Evolutionary conservation across 129 eudicot species (phyloP), one percentile per base, ranked within the genome.

Genomic region (Chrysanthemum lavandulifolium): DNA sequence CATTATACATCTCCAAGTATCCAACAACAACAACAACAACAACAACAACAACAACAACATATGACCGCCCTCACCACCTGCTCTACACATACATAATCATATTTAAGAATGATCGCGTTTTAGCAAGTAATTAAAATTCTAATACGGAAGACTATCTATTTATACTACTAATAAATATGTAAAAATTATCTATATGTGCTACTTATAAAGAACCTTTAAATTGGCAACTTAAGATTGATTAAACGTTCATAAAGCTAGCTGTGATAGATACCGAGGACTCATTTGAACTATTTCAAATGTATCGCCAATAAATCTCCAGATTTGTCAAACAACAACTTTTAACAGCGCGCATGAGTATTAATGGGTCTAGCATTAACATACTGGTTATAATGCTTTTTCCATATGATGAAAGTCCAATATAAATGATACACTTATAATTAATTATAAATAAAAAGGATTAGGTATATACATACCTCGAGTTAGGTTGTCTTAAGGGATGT

Each of bases 401-500:
- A 52, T 36, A 18, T 12, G 36, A 50, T 49, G 18, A 63, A 64
- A 36, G 15, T 13, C 2, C 15, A 10, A 16, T 29, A 19, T 56
- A 12, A 36, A 45, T 18, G 13, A 8, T 57, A 14, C 48, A 8
- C 16, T 59, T 60, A 3, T 59, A 33, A 59, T 0, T 45, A 49
- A 59, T 6, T 7, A 2, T n/a, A 25, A 6, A 18, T 16, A 66
- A 27, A 23, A 67, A 13, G 43, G 52, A 14, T 69, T 21, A 3
- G 48, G 48, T 50, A 19, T 50, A 62, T 60, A 62, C 54, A 1
- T 14, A 76, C 81, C 72, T 71, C 1, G 1, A 40, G 40, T 19
- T 77, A 19, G 70, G 14, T 10, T 59, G 18, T 66, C 13, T 13
- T 75, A 7, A 56, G 96, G 82, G 69, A 89, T 86, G 76, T 81